phyloP scores from a whole-genome alignment of 768 basidiomycete species.

The Lyophyllum decastes region DNA sequence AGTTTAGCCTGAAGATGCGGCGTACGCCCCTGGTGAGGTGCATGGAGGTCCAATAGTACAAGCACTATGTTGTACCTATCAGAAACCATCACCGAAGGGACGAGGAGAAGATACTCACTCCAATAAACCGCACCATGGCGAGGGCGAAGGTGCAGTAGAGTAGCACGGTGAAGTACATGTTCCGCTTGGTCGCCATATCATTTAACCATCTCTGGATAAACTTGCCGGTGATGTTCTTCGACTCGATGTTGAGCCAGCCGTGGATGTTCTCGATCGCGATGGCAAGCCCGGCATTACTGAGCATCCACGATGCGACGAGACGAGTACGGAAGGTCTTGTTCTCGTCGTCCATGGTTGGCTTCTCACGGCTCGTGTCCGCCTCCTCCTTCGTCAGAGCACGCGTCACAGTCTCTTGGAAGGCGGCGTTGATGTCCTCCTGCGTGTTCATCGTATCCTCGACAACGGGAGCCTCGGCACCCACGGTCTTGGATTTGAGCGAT shows the following conservation, averaged over 20 bases:
- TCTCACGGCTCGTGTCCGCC: conserved; percentile 47
- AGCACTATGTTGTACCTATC: conserved; percentile 14
- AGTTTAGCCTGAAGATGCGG: conserved; percentile 21
- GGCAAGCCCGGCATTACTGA: conserved; percentile 57
- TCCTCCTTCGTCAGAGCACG: conserved; percentile 71
- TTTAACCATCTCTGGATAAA: conserved; percentile 33
- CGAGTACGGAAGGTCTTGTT: conserved; percentile 86
- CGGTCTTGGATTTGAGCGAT: conserved; percentile 55
- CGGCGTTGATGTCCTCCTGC: conserved; percentile 78
- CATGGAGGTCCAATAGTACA: conserved; percentile 23
- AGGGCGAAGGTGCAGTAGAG: conserved; percentile 63
- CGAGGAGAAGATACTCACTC: conserved; percentile 42
- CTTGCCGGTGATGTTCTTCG: conserved; percentile 34
- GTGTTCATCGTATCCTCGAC: conserved; percentile 75
- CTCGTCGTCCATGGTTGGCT: conserved; percentile 76
- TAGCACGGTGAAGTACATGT: conserved; percentile 60
- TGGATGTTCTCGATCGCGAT: conserved; percentile 64
- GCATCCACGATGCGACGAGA: conserved; percentile 74
- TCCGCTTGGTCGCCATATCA: conserved; percentile 41
- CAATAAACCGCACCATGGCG: conserved; percentile 56
- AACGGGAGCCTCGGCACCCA: conserved; percentile 62
- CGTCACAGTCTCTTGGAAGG: conserved; percentile 82
- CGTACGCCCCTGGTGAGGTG: conserved; percentile 20
- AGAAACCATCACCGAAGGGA: background rate
- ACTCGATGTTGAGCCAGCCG: conserved; percentile 30